Base-by-base conservation (phyloP, 352 stramenopile genomes). In the Lagenidium sp. region DNA sequence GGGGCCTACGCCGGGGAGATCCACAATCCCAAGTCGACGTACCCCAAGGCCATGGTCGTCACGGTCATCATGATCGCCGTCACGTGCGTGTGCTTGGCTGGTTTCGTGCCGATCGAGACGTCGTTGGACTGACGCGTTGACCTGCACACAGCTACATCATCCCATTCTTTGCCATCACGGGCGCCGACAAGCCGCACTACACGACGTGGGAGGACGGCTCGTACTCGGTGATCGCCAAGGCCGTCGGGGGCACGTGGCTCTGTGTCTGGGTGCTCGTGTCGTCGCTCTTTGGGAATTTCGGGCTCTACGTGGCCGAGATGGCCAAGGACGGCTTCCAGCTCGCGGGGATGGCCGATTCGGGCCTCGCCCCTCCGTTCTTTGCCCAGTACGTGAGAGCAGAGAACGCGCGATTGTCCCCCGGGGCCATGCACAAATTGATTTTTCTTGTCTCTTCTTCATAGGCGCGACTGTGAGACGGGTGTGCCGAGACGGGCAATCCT, bases 1-100 rank as follows among this genome's bases (percentile, higher is more conserved):
- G 87, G 83, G 7, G 81, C 74, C 2, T 98, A 97, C 61, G 89
- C 91, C 7, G 85, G 74, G 18, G 93, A 98, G 58, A 92, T 97
- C 28, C 56, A 79, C 18, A 71, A 68, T 13, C 80, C 78, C 2
- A 75, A 79, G 36, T 69, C 55, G 6, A 87, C 70, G 46, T 90
- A 89, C 46, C 78, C 82, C 13, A 62, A 55, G 10, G 82, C 79
- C 8, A 88, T 94, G 73, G 57, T 88, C 23, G 53, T 88, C 6
- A 84, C 74, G 0, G 76, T 93, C 22, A 45, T 80, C 42, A 61
- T 98, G 23, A 77, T 96, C 8, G 69, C 80, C 1, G 36, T 93
- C 4, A 85, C 81, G 26, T 92, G 35, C 79, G 34, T 39, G 11
- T 34, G n/a, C 29, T 11, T 34, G n/a, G n/a, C 28, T 32, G 8